Percentiles rank a stretch among this genome's conserved stretches.
These are phyloP conservation scores for Hanseniaspora clermontiae DNA, from an alignment of 805 yeast species.

Conservation along the genomic window DNA sequence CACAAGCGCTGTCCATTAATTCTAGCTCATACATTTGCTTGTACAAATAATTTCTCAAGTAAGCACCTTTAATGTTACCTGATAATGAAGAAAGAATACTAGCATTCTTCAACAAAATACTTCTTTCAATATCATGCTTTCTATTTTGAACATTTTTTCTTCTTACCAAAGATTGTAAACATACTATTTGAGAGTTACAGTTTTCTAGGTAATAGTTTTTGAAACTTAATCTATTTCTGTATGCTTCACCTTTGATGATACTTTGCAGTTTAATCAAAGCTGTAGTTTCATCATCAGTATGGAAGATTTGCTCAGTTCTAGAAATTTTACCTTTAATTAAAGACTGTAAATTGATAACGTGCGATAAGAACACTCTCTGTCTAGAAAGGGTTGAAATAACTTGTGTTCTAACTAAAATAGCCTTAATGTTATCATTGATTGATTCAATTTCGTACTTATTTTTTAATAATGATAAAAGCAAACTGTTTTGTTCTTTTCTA, in stretches of 20 bases:
- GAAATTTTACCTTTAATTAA: slow-evolving; percentile 26
- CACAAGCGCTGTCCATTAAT: slow-evolving; percentile 26
- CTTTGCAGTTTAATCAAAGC: slow-evolving; percentile 30
- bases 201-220: neutral
- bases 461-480: neutral
- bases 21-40: slow-evolving; percentile 21
- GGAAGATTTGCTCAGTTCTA: slow-evolving; percentile 14
- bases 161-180: slow-evolving; percentile 45
- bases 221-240: slow-evolving; percentile 20
- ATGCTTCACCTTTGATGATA: slow-evolving; percentile 31
- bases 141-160: slow-evolving; percentile 30
- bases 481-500: slow-evolving; percentile 16
- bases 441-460: slow-evolving; percentile 2
- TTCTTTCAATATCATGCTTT: slow-evolving; percentile 16
- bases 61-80: slow-evolving; percentile 30
- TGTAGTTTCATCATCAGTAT: slow-evolving; percentile 15
- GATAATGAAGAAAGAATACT: neutral
- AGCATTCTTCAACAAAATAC: neutral
- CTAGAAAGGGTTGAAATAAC: slow-evolving; percentile 3
- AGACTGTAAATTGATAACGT: slow-evolving; percentile 26
- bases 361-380: neutral
- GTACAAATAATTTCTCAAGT: slow-evolving; percentile 33
- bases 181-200: neutral
- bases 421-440: slow-evolving; percentile 49
- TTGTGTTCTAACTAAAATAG: slow-evolving; percentile 26